Conservation (phyloP, 2,329 filamentous ascomycete species). For the Nothophaeocryptopus gaeumannii region DNA sequence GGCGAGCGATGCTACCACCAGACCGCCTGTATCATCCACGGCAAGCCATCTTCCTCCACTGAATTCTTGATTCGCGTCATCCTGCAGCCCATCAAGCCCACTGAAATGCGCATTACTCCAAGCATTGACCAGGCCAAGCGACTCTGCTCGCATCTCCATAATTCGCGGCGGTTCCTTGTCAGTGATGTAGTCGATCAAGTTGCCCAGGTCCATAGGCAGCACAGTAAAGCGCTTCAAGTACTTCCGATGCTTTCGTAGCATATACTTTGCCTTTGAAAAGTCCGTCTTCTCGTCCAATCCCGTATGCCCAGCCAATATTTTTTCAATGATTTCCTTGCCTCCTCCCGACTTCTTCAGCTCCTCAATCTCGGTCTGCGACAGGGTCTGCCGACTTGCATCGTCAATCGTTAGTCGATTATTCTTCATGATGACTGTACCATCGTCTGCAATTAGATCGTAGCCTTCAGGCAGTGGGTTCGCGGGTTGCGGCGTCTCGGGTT, state of each 20-base stretch:
- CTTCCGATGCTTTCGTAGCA: conserved; percentile 88
- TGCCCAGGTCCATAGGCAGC: conserved; percentile 75
- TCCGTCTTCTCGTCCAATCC: conserved; percentile 90
- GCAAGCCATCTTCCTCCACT: conserved; percentile 70
- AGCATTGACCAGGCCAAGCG: conserved; percentile 74
- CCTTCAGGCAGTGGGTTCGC: conserved; percentile 33
- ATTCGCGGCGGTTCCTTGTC: conserved; percentile 79
- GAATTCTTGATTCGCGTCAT: conserved; percentile 19
- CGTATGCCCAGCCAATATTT: conserved; percentile 83
- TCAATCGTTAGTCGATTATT: conserved; percentile 64
- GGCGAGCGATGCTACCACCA: conserved; percentile 78
- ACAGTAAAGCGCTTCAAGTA: conserved; percentile 86
- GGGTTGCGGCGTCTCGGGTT: conserved; percentile 23
- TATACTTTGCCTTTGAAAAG: conserved; percentile 94
- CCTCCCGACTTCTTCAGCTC: conserved; percentile 66
- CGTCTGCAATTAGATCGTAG: conserved; percentile 48
- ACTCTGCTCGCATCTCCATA: conserved; percentile 82
- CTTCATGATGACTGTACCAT: conserved; percentile 53
- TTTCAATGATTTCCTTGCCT: conserved; percentile 87
- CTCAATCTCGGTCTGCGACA: conserved; percentile 71
- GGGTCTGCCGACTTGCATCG: conserved; percentile 66
- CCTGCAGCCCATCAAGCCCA: conserved; percentile 35
- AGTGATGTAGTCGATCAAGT: conserved; percentile 71
- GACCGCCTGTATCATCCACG: conserved; percentile 80
- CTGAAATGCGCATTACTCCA: conserved; percentile 86